These are phyloP conservation scores for Bacidia rubella DNA, from an alignment of 495 filamentous ascomycete species.

Conservation along the genomic window DNA sequence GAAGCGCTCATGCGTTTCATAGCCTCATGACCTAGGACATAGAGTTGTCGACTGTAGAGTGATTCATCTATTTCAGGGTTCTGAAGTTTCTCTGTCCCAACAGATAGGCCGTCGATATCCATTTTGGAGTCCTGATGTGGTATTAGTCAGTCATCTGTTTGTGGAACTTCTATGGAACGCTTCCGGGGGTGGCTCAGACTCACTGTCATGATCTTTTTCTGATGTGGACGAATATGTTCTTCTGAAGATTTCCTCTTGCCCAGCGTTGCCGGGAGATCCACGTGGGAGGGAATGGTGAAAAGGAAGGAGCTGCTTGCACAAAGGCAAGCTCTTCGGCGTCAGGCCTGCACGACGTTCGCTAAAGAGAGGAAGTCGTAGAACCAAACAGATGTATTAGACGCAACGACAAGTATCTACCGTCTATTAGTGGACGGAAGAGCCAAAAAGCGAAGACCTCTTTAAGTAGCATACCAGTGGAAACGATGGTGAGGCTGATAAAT, in stretches of 20 bases:
- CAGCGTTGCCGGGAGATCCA: constrained; percentile 49
- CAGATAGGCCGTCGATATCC: constrained; percentile 59
- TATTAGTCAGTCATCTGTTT: too few relatives aligned
- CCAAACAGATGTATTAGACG: background rate
- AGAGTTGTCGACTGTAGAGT: constrained; percentile 94
- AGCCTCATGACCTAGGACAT: constrained; percentile 95
- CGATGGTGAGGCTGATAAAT: background rate
- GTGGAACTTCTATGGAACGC: too few relatives aligned
- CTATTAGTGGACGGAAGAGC: background rate
- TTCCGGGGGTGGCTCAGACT: too few relatives aligned
- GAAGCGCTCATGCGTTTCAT: constrained; percentile 99
- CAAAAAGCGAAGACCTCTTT: background rate
- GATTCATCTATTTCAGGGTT: constrained; percentile 83
- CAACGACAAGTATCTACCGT: too few relatives aligned
- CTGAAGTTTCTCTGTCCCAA: constrained; percentile 44
- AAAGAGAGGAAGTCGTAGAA: background rate
- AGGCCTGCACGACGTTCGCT: background rate
- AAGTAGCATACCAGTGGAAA: background rate
- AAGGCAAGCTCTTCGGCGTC: constrained; percentile 29
- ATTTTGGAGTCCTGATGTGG: constrained; percentile 67
- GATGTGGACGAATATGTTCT: constrained; percentile 55
- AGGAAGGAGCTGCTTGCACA: constrained; percentile 32
- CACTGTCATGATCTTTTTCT: constrained; percentile 75
- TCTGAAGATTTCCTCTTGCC: constrained; percentile 78
- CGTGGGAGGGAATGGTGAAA: constrained; percentile 42